phyloP scores from a whole-genome alignment of 2,329 filamentous ascomycete species.

The Aaosphaeria pasadenensis region DNA sequence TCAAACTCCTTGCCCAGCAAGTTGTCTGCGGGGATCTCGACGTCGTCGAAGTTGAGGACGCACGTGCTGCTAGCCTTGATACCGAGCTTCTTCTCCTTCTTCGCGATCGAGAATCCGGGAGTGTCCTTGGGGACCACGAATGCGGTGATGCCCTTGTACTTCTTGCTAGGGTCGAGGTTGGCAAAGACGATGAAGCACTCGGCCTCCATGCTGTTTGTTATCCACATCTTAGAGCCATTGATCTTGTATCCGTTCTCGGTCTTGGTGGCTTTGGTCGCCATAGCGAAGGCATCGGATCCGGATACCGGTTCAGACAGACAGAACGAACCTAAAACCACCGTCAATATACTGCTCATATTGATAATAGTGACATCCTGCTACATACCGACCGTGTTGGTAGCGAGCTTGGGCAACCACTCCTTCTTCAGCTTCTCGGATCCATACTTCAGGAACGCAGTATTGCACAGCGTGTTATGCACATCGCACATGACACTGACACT shows the following conservation, averaged over 20 bases:
- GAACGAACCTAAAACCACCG: slow-evolving; percentile 61
- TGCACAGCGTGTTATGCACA: slow-evolving; percentile 97
- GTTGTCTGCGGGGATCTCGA: slow-evolving; percentile 83
- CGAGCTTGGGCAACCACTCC: slow-evolving; percentile 84
- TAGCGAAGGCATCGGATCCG: slow-evolving; percentile 92
- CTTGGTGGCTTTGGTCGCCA: slow-evolving; percentile 86
- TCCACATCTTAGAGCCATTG: slow-evolving; percentile 98
- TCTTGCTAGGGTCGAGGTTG: slow-evolving; percentile 86
- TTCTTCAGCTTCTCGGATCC: slow-evolving; percentile 74
- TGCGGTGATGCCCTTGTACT: slow-evolving; percentile 95
- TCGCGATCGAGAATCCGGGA: slow-evolving; percentile 88
- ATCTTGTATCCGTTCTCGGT: slow-evolving; percentile 82
- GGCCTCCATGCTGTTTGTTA: slow-evolving; percentile 94
- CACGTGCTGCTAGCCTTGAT: slow-evolving; percentile 96
- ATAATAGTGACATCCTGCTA: neutral
- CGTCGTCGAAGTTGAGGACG: slow-evolving; percentile 96
- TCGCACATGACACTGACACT: slow-evolving; percentile 94
- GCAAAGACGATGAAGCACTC: slow-evolving; percentile 97
- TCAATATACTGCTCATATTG: neutral
- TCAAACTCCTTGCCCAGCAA: slow-evolving; percentile 84
- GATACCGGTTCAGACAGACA: slow-evolving; percentile 90
- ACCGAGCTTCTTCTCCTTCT: slow-evolving; percentile 99
- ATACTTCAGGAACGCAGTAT: slow-evolving; percentile 86
- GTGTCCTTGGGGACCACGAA: slow-evolving; percentile 91
- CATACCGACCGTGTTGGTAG: slow-evolving; percentile 76